Conservation (phyloP, 2,329 filamentous ascomycete species). For the Colletotrichum agaves region DNA sequence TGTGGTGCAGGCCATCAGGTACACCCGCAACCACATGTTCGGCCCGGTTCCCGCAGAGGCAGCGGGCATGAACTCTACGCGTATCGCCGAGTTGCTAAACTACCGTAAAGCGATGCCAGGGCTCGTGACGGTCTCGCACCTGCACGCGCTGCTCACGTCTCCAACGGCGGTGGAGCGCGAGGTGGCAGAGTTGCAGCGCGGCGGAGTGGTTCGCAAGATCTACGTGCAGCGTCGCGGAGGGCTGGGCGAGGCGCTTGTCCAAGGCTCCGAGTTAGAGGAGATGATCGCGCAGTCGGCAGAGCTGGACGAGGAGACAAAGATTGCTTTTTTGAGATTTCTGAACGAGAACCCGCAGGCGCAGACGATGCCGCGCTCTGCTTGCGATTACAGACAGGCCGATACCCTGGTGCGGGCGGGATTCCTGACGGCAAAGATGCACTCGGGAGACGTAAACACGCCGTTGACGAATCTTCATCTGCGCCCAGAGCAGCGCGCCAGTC, state of each 20-base stretch:
- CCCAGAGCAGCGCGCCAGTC: conserved; percentile 64
- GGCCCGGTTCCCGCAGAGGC: conserved; percentile 66
- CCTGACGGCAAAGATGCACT: conserved; percentile 60
- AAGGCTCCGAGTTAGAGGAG: conserved; percentile 61
- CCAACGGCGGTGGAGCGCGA: conserved; percentile 76
- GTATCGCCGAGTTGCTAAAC: conserved; percentile 72
- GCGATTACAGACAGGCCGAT: conserved; percentile 56
- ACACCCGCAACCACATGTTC: conserved; percentile 73
- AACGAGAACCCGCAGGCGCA: conserved; percentile 58
- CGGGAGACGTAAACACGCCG: conserved; percentile 38
- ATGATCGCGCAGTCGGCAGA: conserved; percentile 41
- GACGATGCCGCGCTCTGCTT: conserved; percentile 40
- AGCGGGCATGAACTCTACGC: conserved; percentile 71
- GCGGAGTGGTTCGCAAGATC: conserved; percentile 69
- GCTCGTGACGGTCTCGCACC: conserved; percentile 72
- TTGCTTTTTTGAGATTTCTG: conserved; percentile 64
- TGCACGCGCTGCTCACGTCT: conserved; percentile 67
- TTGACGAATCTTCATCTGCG: conserved; percentile 56
- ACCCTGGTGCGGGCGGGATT: conserved; percentile 74
- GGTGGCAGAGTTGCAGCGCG: conserved; percentile 67
- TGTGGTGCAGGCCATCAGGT: conserved; percentile 72
- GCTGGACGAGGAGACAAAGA: conserved; percentile 53
- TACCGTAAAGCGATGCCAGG: conserved; percentile 69
- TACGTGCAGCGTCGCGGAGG: conserved; percentile 70
- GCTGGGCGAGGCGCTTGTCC: conserved; percentile 73